Evolutionary conservation across 495 filamentous ascomycete species (phyloP).

Genomic region (Letharia columbiana): DNA sequence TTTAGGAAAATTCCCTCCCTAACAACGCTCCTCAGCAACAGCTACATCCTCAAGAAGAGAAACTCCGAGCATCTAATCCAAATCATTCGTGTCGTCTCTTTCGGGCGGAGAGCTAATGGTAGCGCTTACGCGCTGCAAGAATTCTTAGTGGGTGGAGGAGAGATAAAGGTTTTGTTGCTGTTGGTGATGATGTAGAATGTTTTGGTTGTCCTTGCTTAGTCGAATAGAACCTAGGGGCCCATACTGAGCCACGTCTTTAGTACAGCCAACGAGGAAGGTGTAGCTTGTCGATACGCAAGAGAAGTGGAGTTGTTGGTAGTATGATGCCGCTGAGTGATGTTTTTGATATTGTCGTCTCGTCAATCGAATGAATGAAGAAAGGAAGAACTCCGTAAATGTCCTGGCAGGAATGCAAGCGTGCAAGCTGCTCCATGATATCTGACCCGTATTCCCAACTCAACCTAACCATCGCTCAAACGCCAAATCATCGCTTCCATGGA

Average conservation of each 20-base stretch:
- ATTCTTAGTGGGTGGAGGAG: neutral
- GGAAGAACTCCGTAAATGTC: constrained; percentile 2
- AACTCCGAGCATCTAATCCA: neutral
- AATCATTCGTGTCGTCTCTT: neutral
- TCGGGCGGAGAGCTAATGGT: neutral
- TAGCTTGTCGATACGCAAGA: neutral
- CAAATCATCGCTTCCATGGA: constrained; percentile 2
- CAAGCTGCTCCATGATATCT: neutral
- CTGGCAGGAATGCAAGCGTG: neutral
- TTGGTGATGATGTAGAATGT: neutral
- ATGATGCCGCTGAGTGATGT: constrained; percentile 1
- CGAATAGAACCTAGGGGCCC: neutral
- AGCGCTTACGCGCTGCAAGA: neutral
- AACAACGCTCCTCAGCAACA: neutral
- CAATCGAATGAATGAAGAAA: neutral
- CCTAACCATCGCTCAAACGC: constrained; percentile 9
- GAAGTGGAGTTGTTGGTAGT: neutral
- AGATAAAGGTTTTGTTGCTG: neutral
- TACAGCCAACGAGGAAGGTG: neutral
- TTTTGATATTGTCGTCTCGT: neutral
- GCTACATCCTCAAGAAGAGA: neutral
- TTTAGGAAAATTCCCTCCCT: neutral
- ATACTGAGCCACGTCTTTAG: neutral
- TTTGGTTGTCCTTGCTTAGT: neutral
- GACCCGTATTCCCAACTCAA: neutral